Base-by-base conservation (phyloP, 2,329 filamentous ascomycete genomes). In the Colletotrichum kahawae region DNA sequence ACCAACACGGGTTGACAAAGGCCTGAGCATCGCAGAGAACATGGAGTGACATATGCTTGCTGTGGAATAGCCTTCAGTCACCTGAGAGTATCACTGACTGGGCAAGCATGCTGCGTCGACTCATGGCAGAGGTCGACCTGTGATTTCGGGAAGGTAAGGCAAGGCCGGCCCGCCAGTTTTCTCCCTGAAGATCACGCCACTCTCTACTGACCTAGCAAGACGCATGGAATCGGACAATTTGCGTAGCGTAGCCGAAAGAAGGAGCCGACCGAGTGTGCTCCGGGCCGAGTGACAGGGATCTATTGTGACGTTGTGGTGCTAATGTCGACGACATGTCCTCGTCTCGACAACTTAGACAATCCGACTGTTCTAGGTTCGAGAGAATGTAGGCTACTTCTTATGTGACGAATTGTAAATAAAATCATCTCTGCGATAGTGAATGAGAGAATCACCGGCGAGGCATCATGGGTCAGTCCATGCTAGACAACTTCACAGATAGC, bases 251-350 rank as follows among this genome's bases (percentile, higher is more conserved):
- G 62, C 71, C 60, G 62, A 48, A 18, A 18, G 24, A 33, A 27
- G 24, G 13, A 60, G 31, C 31, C 67, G 21, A 14, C 51, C 24
- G 31, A 48, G 27, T 33, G 56, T 63, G 54, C 48, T 38, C 36
- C 38, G 72, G 31, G 67, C 72, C 54, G 68, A 27, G 33, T 43
- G 34, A 56, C 54, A 33, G 72, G 62, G 48, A 13, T 29, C 33
- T 13, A 7, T 62, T 67, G 54, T 27, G 62, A 71, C 68, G 27
- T 71, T 71, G 29, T 31, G 57, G n/a, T 62, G 71, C 54, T 75
- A 62, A 63, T 67, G n/a, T 34, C 7, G 54, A 75, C 72, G 68
- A 67, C 68, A 21, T 33, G 4, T 24, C 43, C 27, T 29, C 43
- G 51, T 27, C 13, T 36, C 14, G 27, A 24, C n/a, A 7, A 7